phyloP scores from a whole-genome alignment of 805 yeast species.

The Wickerhamomyces strasburgensis region DNA sequence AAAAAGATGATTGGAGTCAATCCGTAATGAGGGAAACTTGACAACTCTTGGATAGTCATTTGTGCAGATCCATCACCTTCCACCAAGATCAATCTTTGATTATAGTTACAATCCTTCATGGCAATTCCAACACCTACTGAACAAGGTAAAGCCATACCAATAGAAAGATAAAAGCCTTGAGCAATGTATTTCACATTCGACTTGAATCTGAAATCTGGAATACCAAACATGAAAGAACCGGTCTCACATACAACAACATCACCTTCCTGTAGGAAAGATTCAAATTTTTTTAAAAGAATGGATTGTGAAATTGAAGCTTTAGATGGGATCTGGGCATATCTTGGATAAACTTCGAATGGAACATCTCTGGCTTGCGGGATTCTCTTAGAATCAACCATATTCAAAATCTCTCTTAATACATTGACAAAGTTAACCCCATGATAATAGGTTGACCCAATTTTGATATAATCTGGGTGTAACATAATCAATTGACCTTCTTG shows the following conservation, averaged over 20 bases:
- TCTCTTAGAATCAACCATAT: slow-evolving; percentile 29
- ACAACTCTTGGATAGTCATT: slow-evolving; percentile 85
- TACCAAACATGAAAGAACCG: slow-evolving; percentile 75
- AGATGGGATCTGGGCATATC: slow-evolving; percentile 23
- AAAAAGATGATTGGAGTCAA: slow-evolving; percentile 67
- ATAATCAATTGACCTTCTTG: slow-evolving; percentile 38
- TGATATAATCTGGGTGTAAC: slow-evolving; percentile 49
- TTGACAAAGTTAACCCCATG: slow-evolving; percentile 44
- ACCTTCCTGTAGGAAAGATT: slow-evolving; percentile 45
- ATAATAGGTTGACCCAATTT: slow-evolving; percentile 38
- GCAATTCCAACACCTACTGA: slow-evolving; percentile 81
- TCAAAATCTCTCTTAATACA: slow-evolving; percentile 41
- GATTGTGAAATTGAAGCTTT: slow-evolving; percentile 42
- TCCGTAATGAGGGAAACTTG: slow-evolving; percentile 54
- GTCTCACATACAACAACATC: slow-evolving; percentile 80
- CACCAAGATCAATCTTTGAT: slow-evolving; percentile 59
- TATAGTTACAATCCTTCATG: slow-evolving; percentile 44
- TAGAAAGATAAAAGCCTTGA: slow-evolving; percentile 77
- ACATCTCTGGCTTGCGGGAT: slow-evolving; percentile 18
- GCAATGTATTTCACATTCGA: slow-evolving; percentile 45
- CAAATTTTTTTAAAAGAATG: slow-evolving; percentile 36
- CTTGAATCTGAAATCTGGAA: slow-evolving; percentile 64
- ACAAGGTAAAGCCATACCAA: slow-evolving; percentile 86
- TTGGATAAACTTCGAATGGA: slow-evolving; percentile 14
- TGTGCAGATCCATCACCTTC: slow-evolving; percentile 96